phyloP scores from a whole-genome alignment of 176 grass and related monocot species.

The Echinochloa phyllopogon region DNA sequence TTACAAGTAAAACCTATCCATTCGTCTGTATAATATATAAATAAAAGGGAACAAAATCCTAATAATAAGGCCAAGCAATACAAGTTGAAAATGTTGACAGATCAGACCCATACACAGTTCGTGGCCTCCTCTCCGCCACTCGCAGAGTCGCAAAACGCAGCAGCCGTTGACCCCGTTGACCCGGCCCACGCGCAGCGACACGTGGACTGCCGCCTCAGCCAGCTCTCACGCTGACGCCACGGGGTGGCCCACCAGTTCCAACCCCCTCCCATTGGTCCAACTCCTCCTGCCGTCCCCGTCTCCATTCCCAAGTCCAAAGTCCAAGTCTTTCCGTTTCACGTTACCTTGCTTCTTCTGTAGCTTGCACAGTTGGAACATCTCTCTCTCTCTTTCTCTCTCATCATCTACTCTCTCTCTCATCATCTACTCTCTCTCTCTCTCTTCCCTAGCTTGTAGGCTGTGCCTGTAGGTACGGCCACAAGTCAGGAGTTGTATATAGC shows the following conservation, averaged over 20 bases:
- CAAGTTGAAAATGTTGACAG: background rate
- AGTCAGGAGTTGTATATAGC: constrained; percentile 27
- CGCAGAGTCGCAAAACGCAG: background rate
- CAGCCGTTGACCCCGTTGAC: constrained; percentile 8
- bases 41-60: background rate
- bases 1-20: too few relatives aligned
- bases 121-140: constrained; percentile 10
- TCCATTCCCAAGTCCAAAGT: constrained; percentile 26
- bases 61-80: too few relatives aligned
- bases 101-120: background rate
- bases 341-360: background rate
- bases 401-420: background rate
- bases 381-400: background rate
- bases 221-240: constrained; percentile 45
- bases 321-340: constrained; percentile 47
- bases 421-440: background rate
- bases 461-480: constrained; percentile 18
- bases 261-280: constrained; percentile 3
- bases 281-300: background rate
- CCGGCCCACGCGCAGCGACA: background rate
- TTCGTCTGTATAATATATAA: too few relatives aligned
- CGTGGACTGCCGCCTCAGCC: constrained; percentile 32
- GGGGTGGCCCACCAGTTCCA: constrained; percentile 14
- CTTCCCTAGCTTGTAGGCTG: too few relatives aligned
- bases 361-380: background rate